Evolutionary conservation across 352 stramenopile genomes (phyloP), one percentile per base, ranked within the genome.

Genomic region (Globisporangium nunn): DNA sequence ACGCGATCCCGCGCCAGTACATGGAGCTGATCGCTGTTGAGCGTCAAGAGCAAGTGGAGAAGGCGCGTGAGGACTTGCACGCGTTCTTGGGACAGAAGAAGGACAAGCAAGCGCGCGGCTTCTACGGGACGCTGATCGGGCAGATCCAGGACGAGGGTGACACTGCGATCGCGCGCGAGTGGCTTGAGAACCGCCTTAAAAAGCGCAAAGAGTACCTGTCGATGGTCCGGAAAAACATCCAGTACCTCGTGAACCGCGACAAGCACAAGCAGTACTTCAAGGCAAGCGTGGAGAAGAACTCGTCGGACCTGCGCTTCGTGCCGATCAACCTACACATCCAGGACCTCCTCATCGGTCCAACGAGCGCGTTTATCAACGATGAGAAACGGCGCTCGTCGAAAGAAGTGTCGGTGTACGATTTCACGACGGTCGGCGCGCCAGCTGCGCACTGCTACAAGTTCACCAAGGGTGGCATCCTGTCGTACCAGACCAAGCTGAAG

Each of bases 191-290:
- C 23, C 81, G 85, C 46, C 56, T 95, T 14, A 74, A 85, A 54
- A 82, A 86, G 54, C 75, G 83, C 10, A 88, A 90, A 31, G 83
- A 93, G 39, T 95, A 95, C 61, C 68, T 95, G n/a, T 57, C 78
- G 6, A 71, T 88, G 63, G 59, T 93, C 5, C 78, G 81, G 2
- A 84, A 90, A 62, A 92, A 93, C 49, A 88, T 92, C 37, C 85
- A 95, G 58, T 90, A 88, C 41, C 52, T 92, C 30, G 83, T 95
- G 33, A 89, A 91, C 45, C 83, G 83, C 18, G 83, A 93, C 67
- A 93, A 93, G 56, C 78, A 95, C 75, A 93, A 93, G 52, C 75
- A 85, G 51, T 93, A 93, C 46, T 95, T 95, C 70, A 95, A 95
- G 63, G 81, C 85, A 4, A 93, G 83, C 54, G 80, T 93, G 15